Evolutionary conservation across 148 eudicot species (phyloP).

Genomic region (Arctostaphylos glauca): DNA sequence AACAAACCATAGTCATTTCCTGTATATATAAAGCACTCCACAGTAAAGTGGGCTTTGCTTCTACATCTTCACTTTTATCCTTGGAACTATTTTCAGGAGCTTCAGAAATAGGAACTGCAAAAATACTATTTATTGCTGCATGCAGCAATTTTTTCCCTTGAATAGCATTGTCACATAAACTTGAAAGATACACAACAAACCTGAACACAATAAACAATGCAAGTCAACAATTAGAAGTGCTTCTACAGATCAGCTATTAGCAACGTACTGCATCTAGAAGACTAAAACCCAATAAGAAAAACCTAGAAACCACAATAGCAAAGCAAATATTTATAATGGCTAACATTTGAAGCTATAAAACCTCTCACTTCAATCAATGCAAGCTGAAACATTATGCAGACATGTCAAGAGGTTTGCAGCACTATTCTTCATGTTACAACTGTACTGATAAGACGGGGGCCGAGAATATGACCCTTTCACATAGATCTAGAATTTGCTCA

Average conservation of each 20-base stretch:
- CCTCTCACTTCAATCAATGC: neutral
- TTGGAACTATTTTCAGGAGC: constrained; percentile 31
- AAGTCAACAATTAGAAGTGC: neutral
- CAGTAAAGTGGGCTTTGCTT: constrained; percentile 52
- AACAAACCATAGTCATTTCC: constrained; percentile 53
- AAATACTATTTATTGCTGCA: constrained; percentile 58
- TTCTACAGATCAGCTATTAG: neutral
- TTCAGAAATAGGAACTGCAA: constrained; percentile 35
- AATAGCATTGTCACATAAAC: constrained; percentile 56
- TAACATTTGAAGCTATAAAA: neutral
- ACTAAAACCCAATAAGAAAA: neutral
- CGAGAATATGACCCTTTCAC: too few species aligned
- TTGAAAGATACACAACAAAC: constrained; percentile 75
- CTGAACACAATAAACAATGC: constrained; percentile 37
- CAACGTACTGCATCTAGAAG: neutral
- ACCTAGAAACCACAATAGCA: neutral
- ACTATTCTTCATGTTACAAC: neutral
- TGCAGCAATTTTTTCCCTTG: constrained; percentile 62
- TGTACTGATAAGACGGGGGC: too few species aligned
- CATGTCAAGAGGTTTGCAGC: neutral
- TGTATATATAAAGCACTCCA: constrained; percentile 79
- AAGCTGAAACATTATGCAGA: neutral
- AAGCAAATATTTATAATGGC: neutral
- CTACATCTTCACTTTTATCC: constrained; percentile 24
- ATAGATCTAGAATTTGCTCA: too few species aligned